These are phyloP conservation scores for Phialophora tarda DNA, from an alignment of 2,329 filamentous ascomycete species.

Conservation along the genomic window DNA sequence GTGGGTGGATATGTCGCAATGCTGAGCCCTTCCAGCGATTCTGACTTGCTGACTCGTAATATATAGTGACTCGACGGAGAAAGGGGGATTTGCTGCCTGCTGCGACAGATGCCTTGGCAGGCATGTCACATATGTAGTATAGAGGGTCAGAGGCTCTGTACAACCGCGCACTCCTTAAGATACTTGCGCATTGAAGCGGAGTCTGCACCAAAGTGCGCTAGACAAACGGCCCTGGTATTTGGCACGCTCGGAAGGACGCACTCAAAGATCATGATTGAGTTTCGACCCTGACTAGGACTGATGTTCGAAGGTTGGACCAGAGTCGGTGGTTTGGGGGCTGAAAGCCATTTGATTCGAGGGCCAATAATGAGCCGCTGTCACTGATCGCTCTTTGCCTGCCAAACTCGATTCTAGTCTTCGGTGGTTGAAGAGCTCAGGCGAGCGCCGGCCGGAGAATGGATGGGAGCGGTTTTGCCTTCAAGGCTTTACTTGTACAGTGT, in stretches of 20 bases:
- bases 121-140: neutral
- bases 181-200: neutral
- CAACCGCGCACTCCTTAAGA: neutral
- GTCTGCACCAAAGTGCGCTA: neutral
- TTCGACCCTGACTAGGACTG: neutral
- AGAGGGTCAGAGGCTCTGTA: neutral
- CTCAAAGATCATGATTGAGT: neutral
- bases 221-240: neutral
- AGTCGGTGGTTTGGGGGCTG: neutral
- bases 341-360: neutral
- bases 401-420: neutral
- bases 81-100: conserved; percentile 23
- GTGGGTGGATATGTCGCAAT: conserved; percentile 13
- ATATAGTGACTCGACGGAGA: conserved; percentile 8
- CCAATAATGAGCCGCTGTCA: neutral
- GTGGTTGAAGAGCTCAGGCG: neutral
- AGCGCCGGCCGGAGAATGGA: neutral
- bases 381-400: neutral
- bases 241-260: neutral
- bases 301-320: neutral
- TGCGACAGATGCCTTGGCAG: neutral
- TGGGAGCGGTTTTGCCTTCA: neutral
- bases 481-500: neutral
- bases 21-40: conserved; percentile 12
- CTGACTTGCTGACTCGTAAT: conserved; percentile 33